Conservation (phyloP, 176 grass and related monocot species). For the Juncus effusus region DNA sequence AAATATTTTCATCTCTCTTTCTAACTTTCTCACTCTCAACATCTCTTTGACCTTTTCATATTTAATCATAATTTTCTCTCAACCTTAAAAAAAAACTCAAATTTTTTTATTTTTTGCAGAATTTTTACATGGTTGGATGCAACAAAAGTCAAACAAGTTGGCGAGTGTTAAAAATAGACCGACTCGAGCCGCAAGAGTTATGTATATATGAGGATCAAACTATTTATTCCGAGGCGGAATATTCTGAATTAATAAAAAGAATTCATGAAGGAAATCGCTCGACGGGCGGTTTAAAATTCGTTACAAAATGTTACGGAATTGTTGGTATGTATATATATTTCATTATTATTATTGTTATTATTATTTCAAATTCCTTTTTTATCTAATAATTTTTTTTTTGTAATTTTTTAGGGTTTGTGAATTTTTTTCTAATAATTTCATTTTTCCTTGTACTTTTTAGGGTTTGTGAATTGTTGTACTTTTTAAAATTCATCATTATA, state of each 20-base stretch:
- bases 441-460: no score
- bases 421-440: no score
- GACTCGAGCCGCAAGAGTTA: constrained; percentile 55
- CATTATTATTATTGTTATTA: constrained; percentile 14
- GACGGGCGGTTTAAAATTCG: constrained; percentile 78
- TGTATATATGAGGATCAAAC: constrained; percentile 72
- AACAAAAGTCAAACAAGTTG: constrained; percentile 66
- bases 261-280: constrained; percentile 78
- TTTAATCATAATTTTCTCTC: no score
- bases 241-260: constrained; percentile 58
- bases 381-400: background rate
- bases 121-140: constrained; percentile 86
- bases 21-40: no score
- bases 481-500: no score
- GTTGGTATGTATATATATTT: constrained; percentile 42
- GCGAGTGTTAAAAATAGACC: constrained; percentile 84
- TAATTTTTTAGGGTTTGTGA: background rate
- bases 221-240: constrained; percentile 60
- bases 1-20: no score
- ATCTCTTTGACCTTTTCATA: no score
- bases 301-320: constrained; percentile 95
- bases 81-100: background rate
- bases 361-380: constrained; percentile 23
- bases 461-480: no score
- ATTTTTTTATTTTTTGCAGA: constrained; percentile 49